Evolutionary conservation across 2,329 filamentous ascomycete genomes (phyloP), one percentile per base, ranked within the genome.

Genomic region (Alternaria triticimaculans): DNA sequence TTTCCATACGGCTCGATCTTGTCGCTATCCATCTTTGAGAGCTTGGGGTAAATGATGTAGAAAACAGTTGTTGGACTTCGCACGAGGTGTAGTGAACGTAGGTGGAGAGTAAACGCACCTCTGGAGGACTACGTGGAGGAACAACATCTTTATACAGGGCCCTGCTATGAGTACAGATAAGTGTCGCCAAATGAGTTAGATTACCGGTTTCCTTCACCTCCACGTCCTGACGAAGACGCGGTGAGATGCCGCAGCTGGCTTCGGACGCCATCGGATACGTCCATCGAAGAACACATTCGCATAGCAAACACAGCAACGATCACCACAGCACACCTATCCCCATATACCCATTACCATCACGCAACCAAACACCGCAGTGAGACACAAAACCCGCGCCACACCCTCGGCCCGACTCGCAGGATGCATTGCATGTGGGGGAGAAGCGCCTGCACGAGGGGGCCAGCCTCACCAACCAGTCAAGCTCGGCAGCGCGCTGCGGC

Each of bases 31-130:
- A 41, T 41, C 37, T 41, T 37, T 7, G 7, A 4, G 7, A 9
- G 4, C 0, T 0, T 5, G 7, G 3, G 7, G 33, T 8, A 37
- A 1, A n/a, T 8, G 6, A 37, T 15, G 14, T n/a, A n/a, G n/a
- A n/a, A 1, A 15, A 14, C 14, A 37, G 30, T 15, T 15, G 14
- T 15, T 15, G 30, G n/a, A 4, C 6, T 15, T 15, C n/a, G 33
- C 33, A 37, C 33, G 7, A 37, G n/a, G n/a, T n/a, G n/a, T n/a
- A n/a, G n/a, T n/a, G n/a, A n/a, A n/a, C n/a, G n/a, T n/a, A n/a
- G n/a, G n/a, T n/a, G n/a, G n/a, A n/a, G n/a, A n/a, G n/a, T n/a
- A n/a, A n/a, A n/a, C n/a, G n/a, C n/a, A n/a, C n/a, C n/a, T n/a
- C n/a, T n/a, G n/a, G n/a, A n/a, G n/a, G n/a, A n/a, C n/a, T n/a